These are phyloP conservation scores for Sphaerulina populicola DNA, from an alignment of 2,329 filamentous ascomycete genomes.

Conservation along the genomic window DNA sequence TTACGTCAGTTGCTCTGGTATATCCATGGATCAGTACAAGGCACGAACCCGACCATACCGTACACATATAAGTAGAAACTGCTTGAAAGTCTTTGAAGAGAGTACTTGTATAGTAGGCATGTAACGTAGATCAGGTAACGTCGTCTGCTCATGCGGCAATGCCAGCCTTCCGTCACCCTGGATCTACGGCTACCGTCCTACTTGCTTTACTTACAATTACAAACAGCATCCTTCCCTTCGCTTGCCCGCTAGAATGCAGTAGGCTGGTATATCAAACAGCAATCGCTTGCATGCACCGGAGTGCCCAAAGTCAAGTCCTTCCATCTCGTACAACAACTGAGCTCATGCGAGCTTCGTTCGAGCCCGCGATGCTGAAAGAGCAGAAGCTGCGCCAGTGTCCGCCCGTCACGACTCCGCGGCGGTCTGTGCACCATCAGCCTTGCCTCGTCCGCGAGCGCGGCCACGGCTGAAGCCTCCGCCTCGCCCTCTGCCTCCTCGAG, in stretches of 20 bases:
- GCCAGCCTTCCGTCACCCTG: not conserved
- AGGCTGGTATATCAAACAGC: constrained; percentile 18
- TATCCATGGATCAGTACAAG: no score
- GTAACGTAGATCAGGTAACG: not conserved
- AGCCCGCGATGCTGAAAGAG: not conserved
- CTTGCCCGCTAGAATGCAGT: constrained; percentile 14
- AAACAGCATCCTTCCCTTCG: constrained; percentile 11
- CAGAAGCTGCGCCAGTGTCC: not conserved
- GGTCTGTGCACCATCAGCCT: constrained; percentile 21
- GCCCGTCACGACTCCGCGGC: constrained; percentile 27
- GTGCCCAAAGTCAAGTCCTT: not conserved
- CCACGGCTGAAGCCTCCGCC: constrained; percentile 45
- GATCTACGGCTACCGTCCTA: constrained; percentile 1
- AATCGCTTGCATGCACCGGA: constrained; percentile 9
- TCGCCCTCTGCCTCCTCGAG: constrained; percentile 39
- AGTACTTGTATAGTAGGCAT: no score
- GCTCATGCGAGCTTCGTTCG: not conserved
- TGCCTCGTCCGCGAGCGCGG: constrained; percentile 37
- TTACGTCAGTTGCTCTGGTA: no score
- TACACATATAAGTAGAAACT: no score
- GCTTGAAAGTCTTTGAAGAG: no score
- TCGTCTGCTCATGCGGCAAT: not conserved
- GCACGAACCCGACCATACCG: no score
- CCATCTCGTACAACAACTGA: not conserved
- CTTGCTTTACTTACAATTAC: constrained; percentile 13